phyloP scores from a whole-genome alignment of 176 grass and related monocot genomes.

The Eragrostis nindensis region DNA sequence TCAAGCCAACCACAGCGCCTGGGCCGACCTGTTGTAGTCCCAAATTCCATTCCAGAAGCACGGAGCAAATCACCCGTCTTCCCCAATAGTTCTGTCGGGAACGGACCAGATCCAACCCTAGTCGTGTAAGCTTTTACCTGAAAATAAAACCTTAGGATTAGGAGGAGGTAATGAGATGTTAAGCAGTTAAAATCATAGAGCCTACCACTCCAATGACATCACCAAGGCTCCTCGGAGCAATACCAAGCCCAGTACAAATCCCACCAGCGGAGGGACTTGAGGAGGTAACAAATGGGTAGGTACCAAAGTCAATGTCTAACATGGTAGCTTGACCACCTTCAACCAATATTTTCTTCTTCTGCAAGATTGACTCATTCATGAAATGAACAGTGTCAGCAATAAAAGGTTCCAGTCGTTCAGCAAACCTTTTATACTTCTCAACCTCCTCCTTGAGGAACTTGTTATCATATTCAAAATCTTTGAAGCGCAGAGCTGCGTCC shows the following conservation, averaged over 20 bases:
- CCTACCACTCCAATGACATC: conserved; percentile 92
- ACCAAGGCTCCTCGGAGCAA: conserved; percentile 76
- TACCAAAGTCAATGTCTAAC: conserved; percentile 98
- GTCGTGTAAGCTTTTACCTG: conserved; percentile 98
- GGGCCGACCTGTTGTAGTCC: conserved; percentile 84
- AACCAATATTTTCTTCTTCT: conserved; percentile 96
- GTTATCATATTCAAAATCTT: conserved; percentile 67
- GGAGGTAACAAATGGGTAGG: conserved; percentile 93
- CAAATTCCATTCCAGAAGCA: conserved; percentile 84
- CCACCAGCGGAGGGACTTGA: conserved; percentile 93
- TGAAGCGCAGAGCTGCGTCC: conserved; percentile 69
- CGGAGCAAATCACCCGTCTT: conserved; percentile 71
- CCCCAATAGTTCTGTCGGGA: conserved; percentile 84
- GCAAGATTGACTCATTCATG: conserved; percentile 73
- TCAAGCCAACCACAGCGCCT: conserved; percentile 96
- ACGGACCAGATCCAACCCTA: conserved; percentile 90
- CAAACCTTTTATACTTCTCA: conserved; percentile 79
- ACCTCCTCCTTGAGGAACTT: conserved; percentile 75
- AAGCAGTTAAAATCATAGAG: conserved; percentile 5
- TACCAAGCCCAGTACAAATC: conserved; percentile 90
- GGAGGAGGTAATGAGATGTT: not conserved
- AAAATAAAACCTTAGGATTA: not conserved
- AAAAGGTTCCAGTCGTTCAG: conserved; percentile 66
- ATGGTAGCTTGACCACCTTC: conserved; percentile 98
- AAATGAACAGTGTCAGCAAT: conserved; percentile 85